A percentile compares a stretch with the other conserved stretches of the same genome.
Conservation (phyloP, 164 flowering plant species). For the Aristolochia fimbriata region DNA sequence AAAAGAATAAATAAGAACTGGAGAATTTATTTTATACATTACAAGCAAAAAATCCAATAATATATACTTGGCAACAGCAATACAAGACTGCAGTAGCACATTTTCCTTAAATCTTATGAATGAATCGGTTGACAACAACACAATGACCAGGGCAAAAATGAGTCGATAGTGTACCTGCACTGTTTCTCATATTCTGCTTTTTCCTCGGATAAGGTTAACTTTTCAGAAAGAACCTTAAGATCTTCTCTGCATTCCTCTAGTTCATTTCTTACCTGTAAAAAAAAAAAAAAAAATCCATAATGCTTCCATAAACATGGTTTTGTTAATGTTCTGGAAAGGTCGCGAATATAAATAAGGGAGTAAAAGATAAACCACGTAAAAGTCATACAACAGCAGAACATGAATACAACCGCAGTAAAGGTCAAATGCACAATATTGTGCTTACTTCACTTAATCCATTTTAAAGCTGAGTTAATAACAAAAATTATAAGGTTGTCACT, state of each 20-base stretch:
- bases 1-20: too few relatives aligned
- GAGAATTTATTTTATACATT: neutral
- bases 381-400: neutral
- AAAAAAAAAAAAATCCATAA: neutral
- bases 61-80: neutral
- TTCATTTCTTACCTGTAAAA: conserved; percentile 40
- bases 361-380: neutral
- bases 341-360: neutral
- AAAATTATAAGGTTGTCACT: neutral
- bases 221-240: conserved; percentile 33
- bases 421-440: too few relatives aligned
- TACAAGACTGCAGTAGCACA: neutral
- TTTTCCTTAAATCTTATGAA: neutral
- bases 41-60: neutral
- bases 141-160: neutral
- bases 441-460: too few relatives aligned
- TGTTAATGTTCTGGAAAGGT: neutral
- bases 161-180: conserved; percentile 36
- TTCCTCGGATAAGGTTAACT: conserved; percentile 28
- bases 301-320: neutral
- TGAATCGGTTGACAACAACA: neutral
- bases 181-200: conserved; percentile 24
- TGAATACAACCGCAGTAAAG: neutral
- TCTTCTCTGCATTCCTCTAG: conserved; percentile 40
- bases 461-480: too few relatives aligned